Evolutionary conservation across 1,284 basidiomycete genomes (phyloP).

Genomic region (Termitomyces sp.): DNA sequence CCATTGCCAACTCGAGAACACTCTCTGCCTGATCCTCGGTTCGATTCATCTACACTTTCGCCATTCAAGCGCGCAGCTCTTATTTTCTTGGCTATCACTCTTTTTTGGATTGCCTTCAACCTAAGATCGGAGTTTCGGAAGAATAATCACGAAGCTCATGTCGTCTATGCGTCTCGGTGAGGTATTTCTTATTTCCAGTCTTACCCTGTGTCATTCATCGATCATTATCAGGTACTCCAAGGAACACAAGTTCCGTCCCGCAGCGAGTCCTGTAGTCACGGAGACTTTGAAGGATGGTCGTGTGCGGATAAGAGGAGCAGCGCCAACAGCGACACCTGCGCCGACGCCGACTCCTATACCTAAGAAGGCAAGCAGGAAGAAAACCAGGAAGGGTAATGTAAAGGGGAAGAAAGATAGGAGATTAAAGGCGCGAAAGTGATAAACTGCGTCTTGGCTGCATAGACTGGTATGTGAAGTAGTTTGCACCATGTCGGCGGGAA

Average conservation of each 20-base stretch:
- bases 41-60: conserved; percentile 40
- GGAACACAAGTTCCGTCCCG: conserved; percentile 59
- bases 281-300: conserved; percentile 57
- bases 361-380: conserved; percentile 19
- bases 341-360: conserved; percentile 19
- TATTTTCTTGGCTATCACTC: conserved; percentile 32
- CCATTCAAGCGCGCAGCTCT: conserved; percentile 44
- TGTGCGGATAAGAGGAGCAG: conserved; percentile 48
- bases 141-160: conserved; percentile 28
- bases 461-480: not conserved
- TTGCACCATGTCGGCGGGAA: not conserved
- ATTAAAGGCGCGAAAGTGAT: not conserved
- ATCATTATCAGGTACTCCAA: conserved; percentile 51
- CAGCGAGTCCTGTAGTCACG: conserved; percentile 63
- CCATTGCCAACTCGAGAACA: not conserved
- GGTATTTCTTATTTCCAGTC: conserved; percentile 5
- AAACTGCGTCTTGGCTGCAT: not conserved
- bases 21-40: conserved; percentile 28
- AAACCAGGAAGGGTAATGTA: conserved; percentile 6
- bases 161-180: conserved; percentile 47
- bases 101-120: conserved; percentile 40
- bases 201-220: not conserved
- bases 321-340: conserved; percentile 29
- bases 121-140: conserved; percentile 24
- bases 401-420: conserved; percentile 1